Percentiles rank a stretch among this genome's conserved stretches.
Conservation (phyloP, 2,329 filamentous ascomycete genomes). For the Leptographium radiaticola region DNA sequence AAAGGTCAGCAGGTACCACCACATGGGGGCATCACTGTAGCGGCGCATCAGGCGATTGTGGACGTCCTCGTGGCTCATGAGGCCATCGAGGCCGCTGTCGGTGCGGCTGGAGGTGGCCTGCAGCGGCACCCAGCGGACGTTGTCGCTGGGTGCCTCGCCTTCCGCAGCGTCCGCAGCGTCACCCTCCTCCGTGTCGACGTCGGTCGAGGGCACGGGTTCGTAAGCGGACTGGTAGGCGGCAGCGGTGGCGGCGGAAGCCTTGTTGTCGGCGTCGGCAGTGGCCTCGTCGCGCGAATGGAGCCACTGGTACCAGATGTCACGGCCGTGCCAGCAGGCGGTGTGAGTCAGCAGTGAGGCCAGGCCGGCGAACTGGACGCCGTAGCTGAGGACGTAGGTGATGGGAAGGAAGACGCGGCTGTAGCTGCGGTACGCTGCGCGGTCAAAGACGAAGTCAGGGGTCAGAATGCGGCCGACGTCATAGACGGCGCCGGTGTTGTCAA, state of each 20-base stretch:
- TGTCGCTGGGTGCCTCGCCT: neutral
- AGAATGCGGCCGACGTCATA: slow-evolving; percentile 76
- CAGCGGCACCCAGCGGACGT: slow-evolving; percentile 5
- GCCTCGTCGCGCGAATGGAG: slow-evolving; percentile 54
- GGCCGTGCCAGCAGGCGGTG: slow-evolving; percentile 73
- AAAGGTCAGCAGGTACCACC: slow-evolving; percentile 70
- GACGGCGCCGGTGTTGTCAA: slow-evolving; percentile 68
- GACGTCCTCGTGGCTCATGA: slow-evolving; percentile 64
- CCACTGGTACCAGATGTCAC: slow-evolving; percentile 69
- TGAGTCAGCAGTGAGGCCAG: slow-evolving; percentile 69
- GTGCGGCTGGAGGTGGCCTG: slow-evolving; percentile 2
- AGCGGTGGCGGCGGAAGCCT: slow-evolving; percentile 29
- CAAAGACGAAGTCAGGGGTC: slow-evolving; percentile 65
- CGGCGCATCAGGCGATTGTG: slow-evolving; percentile 73
- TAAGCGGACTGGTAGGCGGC: slow-evolving; percentile 7
- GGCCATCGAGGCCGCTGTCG: slow-evolving; percentile 28
- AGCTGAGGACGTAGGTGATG: slow-evolving; percentile 78
- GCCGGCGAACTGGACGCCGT: slow-evolving; percentile 75
- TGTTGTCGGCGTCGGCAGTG: slow-evolving; percentile 24
- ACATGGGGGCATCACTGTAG: slow-evolving; percentile 69
- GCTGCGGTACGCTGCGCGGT: slow-evolving; percentile 59
- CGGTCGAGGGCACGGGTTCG: slow-evolving; percentile 4
- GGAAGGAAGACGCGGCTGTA: slow-evolving; percentile 79
- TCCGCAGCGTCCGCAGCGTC: neutral
- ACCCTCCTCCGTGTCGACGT: neutral